Conservation (phyloP, 1,139 yeast genomes). For the Candida glucosophila region DNA sequence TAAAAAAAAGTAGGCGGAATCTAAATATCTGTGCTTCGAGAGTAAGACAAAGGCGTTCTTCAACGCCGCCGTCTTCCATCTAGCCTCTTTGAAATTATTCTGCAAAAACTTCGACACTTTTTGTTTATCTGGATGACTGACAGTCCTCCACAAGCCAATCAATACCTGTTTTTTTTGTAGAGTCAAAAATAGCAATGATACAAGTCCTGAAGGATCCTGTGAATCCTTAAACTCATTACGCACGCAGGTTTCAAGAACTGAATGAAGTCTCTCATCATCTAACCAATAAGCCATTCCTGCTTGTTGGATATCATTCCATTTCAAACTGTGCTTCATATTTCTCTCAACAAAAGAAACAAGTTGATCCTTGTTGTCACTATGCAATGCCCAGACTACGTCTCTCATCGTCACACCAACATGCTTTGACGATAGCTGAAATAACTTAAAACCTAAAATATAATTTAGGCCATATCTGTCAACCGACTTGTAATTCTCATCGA, state of each 20-base stretch:
- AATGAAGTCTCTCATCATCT: constrained; percentile 36
- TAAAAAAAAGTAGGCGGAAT: constrained; percentile 85
- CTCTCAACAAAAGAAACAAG: constrained; percentile 49
- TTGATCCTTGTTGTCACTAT: constrained; percentile 69
- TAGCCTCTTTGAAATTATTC: constrained; percentile 61
- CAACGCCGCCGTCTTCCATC: constrained; percentile 85
- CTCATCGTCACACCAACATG: constrained; percentile 54
- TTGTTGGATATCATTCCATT: constrained; percentile 55
- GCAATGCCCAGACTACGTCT: constrained; percentile 83
- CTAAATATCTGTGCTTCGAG: constrained; percentile 78
- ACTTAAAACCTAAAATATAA: constrained; percentile 63
- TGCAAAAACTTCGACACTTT: constrained; percentile 71
- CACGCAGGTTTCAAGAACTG: constrained; percentile 60
- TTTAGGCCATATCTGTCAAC: constrained; percentile 68
- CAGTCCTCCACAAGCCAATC: constrained; percentile 75
- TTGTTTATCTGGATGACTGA: constrained; percentile 70
- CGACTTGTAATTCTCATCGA: constrained; percentile 31
- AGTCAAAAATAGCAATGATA: constrained; percentile 73
- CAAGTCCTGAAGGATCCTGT: constrained; percentile 64
- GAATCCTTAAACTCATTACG: constrained; percentile 52
- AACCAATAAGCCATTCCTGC: constrained; percentile 74
- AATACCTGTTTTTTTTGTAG: constrained; percentile 69
- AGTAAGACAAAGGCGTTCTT: constrained; percentile 88
- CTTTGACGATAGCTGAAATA: constrained; percentile 45
- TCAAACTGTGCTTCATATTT: constrained; percentile 32